Base-by-base conservation (phyloP, 192 early-diverging fungal species). In the Mortierella claussenii region DNA sequence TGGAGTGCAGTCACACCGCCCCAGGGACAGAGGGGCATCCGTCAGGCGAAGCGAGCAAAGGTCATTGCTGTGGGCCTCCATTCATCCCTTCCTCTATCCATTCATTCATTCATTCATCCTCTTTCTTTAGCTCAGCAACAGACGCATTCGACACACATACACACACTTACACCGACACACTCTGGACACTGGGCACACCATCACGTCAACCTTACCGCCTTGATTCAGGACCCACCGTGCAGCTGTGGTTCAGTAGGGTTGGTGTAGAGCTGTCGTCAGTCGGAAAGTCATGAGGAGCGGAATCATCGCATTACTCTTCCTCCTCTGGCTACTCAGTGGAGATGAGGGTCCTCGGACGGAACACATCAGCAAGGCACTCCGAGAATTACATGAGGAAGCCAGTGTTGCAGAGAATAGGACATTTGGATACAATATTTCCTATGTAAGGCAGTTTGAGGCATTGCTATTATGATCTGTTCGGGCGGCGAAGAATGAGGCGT, bases 321-420 rank as follows among this genome's bases (percentile, higher is more conserved):
- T 81, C 17, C 54, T 86, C 30, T 78, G 79, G 46, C 65, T 86
- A 33, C 52, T 83, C 46, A 83, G 79, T 50, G 63, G 76, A n/a
- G 82, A 83, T 40, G 78, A 81, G 21, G 78, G 43, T 28, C 55
- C 80, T 7, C 57, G 46, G 18, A 62, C 60, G 24, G 56, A 48
- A 18, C 56, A 82, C 9, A 62, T 80, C 13, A 66, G 79, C 6
- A 71, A 79, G 42, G 23, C 44, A 23, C 78, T 81, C 13, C 33
- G 27, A 0, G 60, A 63, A 20, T 62, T 83, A 30, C 51, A 71
- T 28, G 33, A 78, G 2, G 84, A 86, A 27, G 61, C 66, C 42
- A 62, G 50, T 49, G 10, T 65, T 3, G 55, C 69, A 18, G 68
- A 33, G 11, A 86, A 86, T 62, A 63, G 79, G 26, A 83, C 84